phyloP scores from a whole-genome alignment of 345 rosid genomes.

The Cardamine occulta region DNA sequence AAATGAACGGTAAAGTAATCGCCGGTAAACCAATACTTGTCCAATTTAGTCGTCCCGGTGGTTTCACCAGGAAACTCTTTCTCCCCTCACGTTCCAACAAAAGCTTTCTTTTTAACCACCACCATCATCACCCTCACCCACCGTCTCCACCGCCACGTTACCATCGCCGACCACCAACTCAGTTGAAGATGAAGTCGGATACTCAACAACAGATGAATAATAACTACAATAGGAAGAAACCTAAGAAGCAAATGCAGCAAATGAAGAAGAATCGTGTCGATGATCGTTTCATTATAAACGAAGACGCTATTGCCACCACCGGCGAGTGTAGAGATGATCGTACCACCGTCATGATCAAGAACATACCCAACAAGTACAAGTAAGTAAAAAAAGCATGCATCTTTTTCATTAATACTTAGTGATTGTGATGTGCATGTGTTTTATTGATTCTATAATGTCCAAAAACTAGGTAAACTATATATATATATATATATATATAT shows the following conservation, averaged over 20 bases:
- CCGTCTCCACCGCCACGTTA: not conserved
- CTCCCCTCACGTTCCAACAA: conserved; percentile 30
- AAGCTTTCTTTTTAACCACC: conserved; percentile 37
- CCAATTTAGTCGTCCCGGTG: conserved; percentile 94
- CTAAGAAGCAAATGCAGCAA: conserved; percentile 43
- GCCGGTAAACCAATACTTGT: conserved; percentile 58
- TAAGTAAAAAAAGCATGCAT: conserved; percentile 27
- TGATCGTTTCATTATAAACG: conserved; percentile 62
- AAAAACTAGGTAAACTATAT: conserved; percentile 9
- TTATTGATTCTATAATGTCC: conserved; percentile 8
- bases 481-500: too few species aligned
- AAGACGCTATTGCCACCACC: conserved; percentile 39
- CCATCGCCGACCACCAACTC: not conserved
- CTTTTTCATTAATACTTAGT: not conserved
- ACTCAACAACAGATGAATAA: conserved; percentile 33
- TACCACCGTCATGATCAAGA: conserved; percentile 96
- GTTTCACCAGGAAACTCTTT: conserved; percentile 57
- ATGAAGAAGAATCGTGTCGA: conserved; percentile 47
- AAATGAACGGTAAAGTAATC: conserved; percentile 74
- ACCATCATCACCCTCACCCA: not conserved
- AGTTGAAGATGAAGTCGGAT: conserved; percentile 25
- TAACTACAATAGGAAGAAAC: not conserved
- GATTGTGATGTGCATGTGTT: conserved; percentile 33
- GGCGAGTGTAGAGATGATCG: conserved; percentile 62
- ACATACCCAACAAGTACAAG: conserved; percentile 98